Conservation (phyloP, 352 stramenopile genomes). For the Pythium myriotylum region DNA sequence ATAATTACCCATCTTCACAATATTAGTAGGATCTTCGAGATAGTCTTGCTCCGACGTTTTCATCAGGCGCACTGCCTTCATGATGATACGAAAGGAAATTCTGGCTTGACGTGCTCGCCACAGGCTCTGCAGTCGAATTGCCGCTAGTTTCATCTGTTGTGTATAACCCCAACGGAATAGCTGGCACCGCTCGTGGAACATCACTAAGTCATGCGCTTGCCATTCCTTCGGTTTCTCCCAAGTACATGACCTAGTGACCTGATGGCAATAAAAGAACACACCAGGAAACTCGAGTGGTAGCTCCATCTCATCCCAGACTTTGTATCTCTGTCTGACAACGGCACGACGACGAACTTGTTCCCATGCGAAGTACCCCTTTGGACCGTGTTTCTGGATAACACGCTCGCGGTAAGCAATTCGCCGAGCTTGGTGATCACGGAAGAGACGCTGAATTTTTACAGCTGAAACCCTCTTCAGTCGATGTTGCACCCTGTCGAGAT, state of each 20-base stretch:
- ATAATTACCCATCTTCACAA: conserved; percentile 85
- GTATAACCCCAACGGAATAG: conserved; percentile 73
- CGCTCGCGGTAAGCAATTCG: conserved; percentile 43
- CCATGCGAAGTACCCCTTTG: conserved; percentile 66
- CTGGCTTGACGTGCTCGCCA: conserved; percentile 61
- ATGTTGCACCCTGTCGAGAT: conserved; percentile 28
- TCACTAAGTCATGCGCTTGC: conserved; percentile 41
- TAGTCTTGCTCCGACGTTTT: conserved; percentile 72
- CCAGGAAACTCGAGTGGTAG: conserved; percentile 42
- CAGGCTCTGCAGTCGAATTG: conserved; percentile 48
- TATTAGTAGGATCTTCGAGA: conserved; percentile 69
- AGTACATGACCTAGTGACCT: conserved; percentile 59
- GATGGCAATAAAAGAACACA: conserved; percentile 76
- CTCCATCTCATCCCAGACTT: conserved; percentile 81
- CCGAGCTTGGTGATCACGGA: conserved; percentile 53
- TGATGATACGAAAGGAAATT: conserved; percentile 57
- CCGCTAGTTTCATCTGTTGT: conserved; percentile 48
- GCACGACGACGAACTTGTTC: conserved; percentile 42
- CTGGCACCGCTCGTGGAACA: conserved; percentile 54
- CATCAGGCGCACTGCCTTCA: conserved; percentile 72
- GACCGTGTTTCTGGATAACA: conserved; percentile 50
- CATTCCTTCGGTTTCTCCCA: conserved; percentile 74
- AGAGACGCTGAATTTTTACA: conserved; percentile 53
- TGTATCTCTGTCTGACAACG: conserved; percentile 41
- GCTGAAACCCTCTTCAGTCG: conserved; percentile 32